Base-by-base conservation (phyloP, 208 protist genomes). In the Trypanosoma congolense region DNA sequence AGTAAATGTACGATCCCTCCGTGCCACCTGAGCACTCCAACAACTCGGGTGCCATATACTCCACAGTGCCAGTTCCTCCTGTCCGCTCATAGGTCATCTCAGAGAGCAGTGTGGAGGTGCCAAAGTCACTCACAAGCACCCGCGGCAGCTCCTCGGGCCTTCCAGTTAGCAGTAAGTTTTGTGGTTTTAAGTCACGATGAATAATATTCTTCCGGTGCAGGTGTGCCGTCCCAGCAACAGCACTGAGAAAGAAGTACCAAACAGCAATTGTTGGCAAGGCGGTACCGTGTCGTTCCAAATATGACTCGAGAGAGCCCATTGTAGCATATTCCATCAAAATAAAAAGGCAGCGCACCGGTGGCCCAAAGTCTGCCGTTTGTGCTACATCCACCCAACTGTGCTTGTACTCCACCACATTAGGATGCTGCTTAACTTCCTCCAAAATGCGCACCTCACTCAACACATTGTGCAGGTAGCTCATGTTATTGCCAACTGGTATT, bases 271-370 rank as follows among this genome's bases (percentile, higher is more conserved):
- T 89, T 40, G 81, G 84, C 8, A 94, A 71, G n/a, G 62, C 57
- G 24, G 52, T 71, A 38, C 81, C 76, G 60, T 87, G 67, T 35
- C 69, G 80, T 24, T 86, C 76, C 41, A 95, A 57, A 54, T 92
- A 95, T 2, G 73, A 61, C 52, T 91, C 85, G 5, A 95, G 76
- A 22, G 88, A 91, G 9, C 88, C 88, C 47, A 79, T 68, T 6
- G 75, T 80, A 24, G 88, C 88, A 61, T 90, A 95, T 65, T 95
- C 88, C 88, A 95, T 95, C 43, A 95, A 49, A 58, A 95, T 90
- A 61, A 92, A 95, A 26, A 95, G 65, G 26, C 84, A 92, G 16
- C 83, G 78, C 64, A 92, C 83, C 2, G 75, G 83, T n/a, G 88
- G 88, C 9, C 88, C 88, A 73, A 95, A 95, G 67, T 95, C 88